Conservation (phyloP, 495 filamentous ascomycete genomes). For the Trichocladium antarcticum region DNA sequence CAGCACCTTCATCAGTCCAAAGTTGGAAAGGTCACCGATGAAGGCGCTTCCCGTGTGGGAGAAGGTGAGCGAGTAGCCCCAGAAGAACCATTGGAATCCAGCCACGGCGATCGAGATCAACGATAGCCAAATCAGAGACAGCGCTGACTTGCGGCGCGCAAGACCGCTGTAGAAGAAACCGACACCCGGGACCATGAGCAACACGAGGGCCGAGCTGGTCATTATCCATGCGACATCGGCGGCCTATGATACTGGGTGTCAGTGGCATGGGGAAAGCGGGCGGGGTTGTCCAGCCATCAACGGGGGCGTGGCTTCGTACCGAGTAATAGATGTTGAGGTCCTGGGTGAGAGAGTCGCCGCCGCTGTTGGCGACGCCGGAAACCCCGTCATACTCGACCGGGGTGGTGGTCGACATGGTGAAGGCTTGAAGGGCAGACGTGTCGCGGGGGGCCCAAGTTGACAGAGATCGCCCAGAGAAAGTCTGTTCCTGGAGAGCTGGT, state of each 20-base stretch:
- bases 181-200: slow-evolving; percentile 97
- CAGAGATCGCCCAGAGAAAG: no score
- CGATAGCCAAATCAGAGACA: slow-evolving; percentile 93
- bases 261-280: neutral
- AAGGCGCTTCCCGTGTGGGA: slow-evolving; percentile 71
- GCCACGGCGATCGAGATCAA: slow-evolving; percentile 87
- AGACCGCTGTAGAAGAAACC: slow-evolving; percentile 99
- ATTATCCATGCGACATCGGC: slow-evolving; percentile 93
- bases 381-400: slow-evolving; percentile 55
- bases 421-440: neutral
- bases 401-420: slow-evolving; percentile 29
- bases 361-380: slow-evolving; percentile 36
- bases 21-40: slow-evolving; percentile 77
- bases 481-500: slow-evolving; percentile 1
- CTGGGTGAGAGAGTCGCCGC: slow-evolving; percentile 62
- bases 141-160: slow-evolving; percentile 88
- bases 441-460: neutral
- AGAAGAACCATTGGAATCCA: slow-evolving; percentile 98
- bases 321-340: slow-evolving; percentile 77
- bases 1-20: slow-evolving; percentile 74
- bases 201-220: slow-evolving; percentile 73
- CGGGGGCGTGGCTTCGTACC: slow-evolving; percentile 37
- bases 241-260: slow-evolving; percentile 36
- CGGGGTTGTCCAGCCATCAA: neutral
- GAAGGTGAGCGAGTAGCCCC: slow-evolving; percentile 92